Base-by-base conservation (phyloP, 2,329 filamentous ascomycete species). In the Aspergillus caelatus region DNA sequence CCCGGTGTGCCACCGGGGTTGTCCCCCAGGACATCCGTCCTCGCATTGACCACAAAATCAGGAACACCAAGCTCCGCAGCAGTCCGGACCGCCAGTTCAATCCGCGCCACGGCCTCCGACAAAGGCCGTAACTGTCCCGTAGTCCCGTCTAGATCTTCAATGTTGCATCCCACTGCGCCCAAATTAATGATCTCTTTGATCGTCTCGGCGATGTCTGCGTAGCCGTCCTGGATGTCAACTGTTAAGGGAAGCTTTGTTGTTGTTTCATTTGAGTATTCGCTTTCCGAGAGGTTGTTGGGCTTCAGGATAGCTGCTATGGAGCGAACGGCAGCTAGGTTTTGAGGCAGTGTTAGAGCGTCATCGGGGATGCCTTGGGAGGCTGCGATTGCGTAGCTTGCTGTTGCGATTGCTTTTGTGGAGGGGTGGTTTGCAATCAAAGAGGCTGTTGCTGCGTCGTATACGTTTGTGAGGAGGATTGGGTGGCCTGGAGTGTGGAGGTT, bases 181-280 rank as follows among this genome's bases (percentile, higher is more conserved):
- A 82, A 63, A 3, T 78, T 71, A n/a, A 89, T 80, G 1, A 83
- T 77, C 2, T 70, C 70, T 7, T 73, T 71, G 2, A 88, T 77
- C 0, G 79, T 82, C 19, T 64, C 58, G 23, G 65, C 62, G 12
- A 72, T 80, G 2, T 80, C 74, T 2, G 82, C 83, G 65, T 88
- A 89, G 0, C 86, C 87, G 68, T 89, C 87, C 72, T 89, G 86
- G 2, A 89, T 71, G 68, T 89, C 87, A 6, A 83, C 84, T 0
- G 83, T 85, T 0, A 89, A 72, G 5, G 71, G 67, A 6, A 65
- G 60, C 8, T 62, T 65, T 8, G 60, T 10, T 6, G 57, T 55
- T 19, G 56, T 41, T 21, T 30, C 46, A 2, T 26, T 16, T 3
- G 11, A 50, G 23, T n/a, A 5, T 48, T 55, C 19, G 3, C 16